Evolutionary conservation across 768 basidiomycete species (phyloP), one percentile per base, ranked within the genome.

Genomic region (Erythrobasidium yunnanense): DNA sequence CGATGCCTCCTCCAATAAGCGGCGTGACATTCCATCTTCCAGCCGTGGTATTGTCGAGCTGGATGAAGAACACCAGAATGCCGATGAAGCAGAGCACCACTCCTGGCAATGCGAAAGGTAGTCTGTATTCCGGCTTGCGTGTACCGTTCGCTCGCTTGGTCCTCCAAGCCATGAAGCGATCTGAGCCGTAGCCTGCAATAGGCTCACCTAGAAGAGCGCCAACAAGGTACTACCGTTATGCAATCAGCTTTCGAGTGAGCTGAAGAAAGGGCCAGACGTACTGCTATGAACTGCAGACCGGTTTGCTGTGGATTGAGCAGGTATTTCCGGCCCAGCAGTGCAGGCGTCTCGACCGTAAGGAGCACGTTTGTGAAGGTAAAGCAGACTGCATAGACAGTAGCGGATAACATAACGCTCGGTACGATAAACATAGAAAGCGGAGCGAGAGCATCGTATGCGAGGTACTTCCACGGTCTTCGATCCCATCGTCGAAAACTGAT

Each of bases 261-360:
- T n/a, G n/a, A 11, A 42, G 38, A n/a, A 42, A 11, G 38, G 11
- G 11, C 11, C n/a, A 42, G 38, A 42, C 38, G 11, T 42, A 42
- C 38, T 11, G 68, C 68, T 47, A 71, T 53, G 52, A 73, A 71
- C 46, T 73, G 71, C 0, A 72, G 53, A 5, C 73, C 73, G n/a
- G 66, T 55, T 25, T 70, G 69, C 18, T 71, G 72, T 1, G 70
- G 22, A 20, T 66, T 69, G 35, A 73, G 63, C 18, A 22, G 25
- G 47, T 66, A 70, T n/a, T 70, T 71, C 17, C 46, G 35, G 0
- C 73, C 71, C 7, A 73, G 65, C 0, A 72, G 58, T 0, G 65
- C 7, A 4, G 70, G 70, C 23, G 67, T 68, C 52, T 70, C 70
- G 58, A 70, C 60, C 3, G 67, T 66, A n/a, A 70, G 29, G 47